Percentiles rank a stretch among this genome's conserved stretches.
Conservation (phyloP, 306 rosid genomes). For the Cicer cuneatum region DNA sequence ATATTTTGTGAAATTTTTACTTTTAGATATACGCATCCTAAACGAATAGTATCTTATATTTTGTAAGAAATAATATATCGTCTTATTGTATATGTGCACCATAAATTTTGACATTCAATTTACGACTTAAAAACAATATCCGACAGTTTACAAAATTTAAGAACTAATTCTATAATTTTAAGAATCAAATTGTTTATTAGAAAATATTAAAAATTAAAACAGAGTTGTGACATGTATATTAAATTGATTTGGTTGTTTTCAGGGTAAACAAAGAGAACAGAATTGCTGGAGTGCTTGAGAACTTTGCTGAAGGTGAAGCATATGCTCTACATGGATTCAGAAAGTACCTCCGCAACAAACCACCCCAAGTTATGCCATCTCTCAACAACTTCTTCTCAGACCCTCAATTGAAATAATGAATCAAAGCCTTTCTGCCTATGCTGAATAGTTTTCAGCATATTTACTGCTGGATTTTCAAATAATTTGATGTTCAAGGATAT, state of each 20-base stretch:
- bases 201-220: too few relatives aligned
- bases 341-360: constrained; percentile 58
- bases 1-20: too few relatives aligned
- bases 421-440: background rate
- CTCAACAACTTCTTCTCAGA: constrained; percentile 77
- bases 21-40: too few relatives aligned
- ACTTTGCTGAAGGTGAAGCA: constrained; percentile 53
- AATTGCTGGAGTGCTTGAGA: constrained; percentile 76
- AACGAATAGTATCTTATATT: too few relatives aligned
- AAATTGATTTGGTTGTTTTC: constrained; percentile 7
- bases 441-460: constrained; percentile 10
- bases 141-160: too few relatives aligned
- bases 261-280: constrained; percentile 74
- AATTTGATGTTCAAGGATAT: constrained; percentile 4
- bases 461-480: background rate
- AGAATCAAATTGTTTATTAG: too few relatives aligned
- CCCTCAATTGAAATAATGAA: constrained; percentile 43
- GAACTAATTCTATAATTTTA: too few relatives aligned
- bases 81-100: too few relatives aligned
- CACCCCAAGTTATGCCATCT: constrained; percentile 73
- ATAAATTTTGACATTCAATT: too few relatives aligned
- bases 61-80: too few relatives aligned
- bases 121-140: too few relatives aligned
- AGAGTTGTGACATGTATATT: too few relatives aligned
- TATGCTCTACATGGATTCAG: constrained; percentile 46